Conservation (phyloP, 306 rosid genomes). For the Crataegus laevigata region DNA sequence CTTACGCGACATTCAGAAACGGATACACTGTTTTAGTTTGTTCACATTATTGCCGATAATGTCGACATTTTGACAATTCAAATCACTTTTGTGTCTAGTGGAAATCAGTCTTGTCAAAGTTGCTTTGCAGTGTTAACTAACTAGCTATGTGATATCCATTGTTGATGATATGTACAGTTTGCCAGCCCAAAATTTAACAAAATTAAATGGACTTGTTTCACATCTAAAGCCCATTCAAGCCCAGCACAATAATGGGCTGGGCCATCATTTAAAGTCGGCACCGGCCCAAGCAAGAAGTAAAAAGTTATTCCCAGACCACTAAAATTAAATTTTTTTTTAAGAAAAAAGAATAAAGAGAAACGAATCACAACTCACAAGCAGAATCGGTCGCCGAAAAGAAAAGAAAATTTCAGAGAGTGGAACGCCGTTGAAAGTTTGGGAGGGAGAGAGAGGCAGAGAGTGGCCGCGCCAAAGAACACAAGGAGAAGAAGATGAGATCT, state of each 20-base stretch:
- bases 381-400: conserved; percentile 13
- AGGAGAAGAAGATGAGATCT: conserved; percentile 28
- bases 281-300: not conserved
- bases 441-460: not conserved
- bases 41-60: no score
- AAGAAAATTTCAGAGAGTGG: conserved; percentile 4
- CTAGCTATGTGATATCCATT: no score
- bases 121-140: not conserved
- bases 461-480: not conserved
- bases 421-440: not conserved
- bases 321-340: no score
- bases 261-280: not conserved
- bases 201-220: not conserved
- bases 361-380: not conserved
- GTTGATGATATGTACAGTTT: no score
- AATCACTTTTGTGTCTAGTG: no score
- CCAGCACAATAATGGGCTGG: not conserved
- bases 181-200: not conserved
- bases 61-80: no score
- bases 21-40: no score
- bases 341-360: not conserved
- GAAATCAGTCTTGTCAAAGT: not conserved
- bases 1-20: no score
- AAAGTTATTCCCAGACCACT: not conserved
- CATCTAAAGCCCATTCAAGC: not conserved